Evolutionary conservation across 805 yeast species (phyloP).

Genomic region (Wickerhamomyces silvicola): DNA sequence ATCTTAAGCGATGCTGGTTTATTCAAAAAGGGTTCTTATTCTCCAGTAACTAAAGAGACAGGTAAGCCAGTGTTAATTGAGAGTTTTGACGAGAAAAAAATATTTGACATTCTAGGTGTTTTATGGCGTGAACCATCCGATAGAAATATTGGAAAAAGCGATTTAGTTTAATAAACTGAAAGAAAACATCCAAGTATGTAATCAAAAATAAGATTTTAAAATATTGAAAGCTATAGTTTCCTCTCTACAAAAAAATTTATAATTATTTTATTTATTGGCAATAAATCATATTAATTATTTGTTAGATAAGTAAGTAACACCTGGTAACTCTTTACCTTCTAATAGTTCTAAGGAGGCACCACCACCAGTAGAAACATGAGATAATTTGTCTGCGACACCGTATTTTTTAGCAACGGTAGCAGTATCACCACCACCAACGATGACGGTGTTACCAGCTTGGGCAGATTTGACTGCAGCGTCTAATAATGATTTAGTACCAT

Average conservation of each 20-base stretch:
- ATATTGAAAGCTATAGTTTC: no score
- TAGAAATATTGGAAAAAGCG: conserved; percentile 22
- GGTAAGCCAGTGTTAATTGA: conserved; percentile 29
- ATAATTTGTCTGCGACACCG: conserved; percentile 92
- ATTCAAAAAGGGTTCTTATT: conserved; percentile 14
- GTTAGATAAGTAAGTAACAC: conserved; percentile 88
- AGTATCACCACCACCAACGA: conserved; percentile 98
- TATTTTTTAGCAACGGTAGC: conserved; percentile 98
- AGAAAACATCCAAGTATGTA: no score
- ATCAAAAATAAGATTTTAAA: no score
- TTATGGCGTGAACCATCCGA: conserved; percentile 23
- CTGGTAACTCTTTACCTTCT: conserved; percentile 98
- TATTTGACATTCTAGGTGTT: conserved; percentile 39
- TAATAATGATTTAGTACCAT: conserved; percentile 86
- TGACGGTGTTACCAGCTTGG: conserved; percentile 85
- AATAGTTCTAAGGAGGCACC: conserved; percentile 98
- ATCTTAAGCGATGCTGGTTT: conserved; percentile 39
- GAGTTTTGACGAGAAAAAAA: conserved; percentile 35
- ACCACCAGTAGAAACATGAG: conserved; percentile 99
- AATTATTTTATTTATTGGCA: no score
- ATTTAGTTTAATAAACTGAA: no score
- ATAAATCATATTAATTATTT: no score
- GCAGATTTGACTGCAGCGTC: conserved; percentile 85
- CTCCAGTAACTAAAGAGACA: conserved; percentile 3
- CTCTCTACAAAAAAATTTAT: no score